Evolutionary conservation across 345 rosid genomes (phyloP).

Genomic region (Heritiera fomes): DNA sequence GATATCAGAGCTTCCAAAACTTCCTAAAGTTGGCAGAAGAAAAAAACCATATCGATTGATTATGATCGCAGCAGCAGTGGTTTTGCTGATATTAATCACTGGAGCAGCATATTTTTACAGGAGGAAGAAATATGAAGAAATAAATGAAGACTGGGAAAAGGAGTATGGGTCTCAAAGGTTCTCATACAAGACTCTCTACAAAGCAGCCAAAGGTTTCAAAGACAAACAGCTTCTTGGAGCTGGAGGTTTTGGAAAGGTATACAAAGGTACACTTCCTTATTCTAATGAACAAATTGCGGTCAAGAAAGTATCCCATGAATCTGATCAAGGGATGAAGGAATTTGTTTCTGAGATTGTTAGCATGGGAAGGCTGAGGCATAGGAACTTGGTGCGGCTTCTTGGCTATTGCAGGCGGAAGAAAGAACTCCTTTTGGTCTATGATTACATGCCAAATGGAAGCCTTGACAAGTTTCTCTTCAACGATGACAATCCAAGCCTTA

Average conservation of each 20-base stretch:
- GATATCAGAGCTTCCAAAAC: constrained; percentile 50
- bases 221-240: constrained; percentile 41
- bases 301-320: constrained; percentile 44
- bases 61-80: constrained; percentile 3
- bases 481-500: constrained; percentile 26
- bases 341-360: constrained; percentile 55
- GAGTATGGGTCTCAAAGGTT: constrained; percentile 47
- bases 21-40: constrained; percentile 33
- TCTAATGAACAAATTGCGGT: constrained; percentile 39
- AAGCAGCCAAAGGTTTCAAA: constrained; percentile 47
- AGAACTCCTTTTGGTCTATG: constrained; percentile 48
- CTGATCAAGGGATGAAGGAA: constrained; percentile 46
- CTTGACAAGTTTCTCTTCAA: constrained; percentile 43
- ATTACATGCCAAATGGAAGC: constrained; percentile 49
- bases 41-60: background rate
- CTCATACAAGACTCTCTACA: constrained; percentile 40
- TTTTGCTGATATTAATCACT: constrained; percentile 22
- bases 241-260: constrained; percentile 54
- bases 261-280: constrained; percentile 39
- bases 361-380: constrained; percentile 46
- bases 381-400: constrained; percentile 50
- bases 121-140: constrained; percentile 39
- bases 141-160: constrained; percentile 50
- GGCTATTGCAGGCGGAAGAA: constrained; percentile 49
- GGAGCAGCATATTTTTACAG: constrained; percentile 31